A percentile compares a stretch with the other conserved stretches of the same genome.
These are phyloP conservation scores for Capsicum rhomboideum DNA, from an alignment of 257 asterid species.

Conservation along the genomic window DNA sequence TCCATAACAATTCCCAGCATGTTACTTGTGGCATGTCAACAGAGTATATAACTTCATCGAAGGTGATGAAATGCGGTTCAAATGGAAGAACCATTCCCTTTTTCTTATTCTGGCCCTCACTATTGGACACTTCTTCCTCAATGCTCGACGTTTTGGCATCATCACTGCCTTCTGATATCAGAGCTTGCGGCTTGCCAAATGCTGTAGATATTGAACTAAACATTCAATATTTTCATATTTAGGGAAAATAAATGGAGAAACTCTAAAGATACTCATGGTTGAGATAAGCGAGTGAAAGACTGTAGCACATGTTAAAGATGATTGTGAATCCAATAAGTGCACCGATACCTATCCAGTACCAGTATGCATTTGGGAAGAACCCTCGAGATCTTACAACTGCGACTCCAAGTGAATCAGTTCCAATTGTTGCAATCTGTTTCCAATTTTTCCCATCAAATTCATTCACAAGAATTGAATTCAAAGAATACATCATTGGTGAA, in stretches of 20 bases:
- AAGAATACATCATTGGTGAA: constrained; percentile 63
- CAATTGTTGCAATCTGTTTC: constrained; percentile 22
- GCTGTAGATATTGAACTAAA: constrained; percentile 26
- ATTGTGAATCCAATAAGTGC: constrained; percentile 29
- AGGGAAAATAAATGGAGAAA: not conserved
- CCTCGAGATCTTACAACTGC: constrained; percentile 28
- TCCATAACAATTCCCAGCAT: not conserved
- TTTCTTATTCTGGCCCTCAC: constrained; percentile 17
- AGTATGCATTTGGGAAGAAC: constrained; percentile 37
- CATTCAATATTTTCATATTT: not conserved
- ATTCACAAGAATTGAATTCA: constrained; percentile 51
- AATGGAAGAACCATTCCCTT: constrained; percentile 86
- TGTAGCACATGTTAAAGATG: constrained; percentile 28
- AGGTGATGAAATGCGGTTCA: constrained; percentile 76
- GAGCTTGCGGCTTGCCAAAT: constrained; percentile 43
- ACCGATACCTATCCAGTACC: constrained; percentile 60
- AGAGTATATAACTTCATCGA: constrained; percentile 56
- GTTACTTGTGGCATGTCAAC: constrained; percentile 84
- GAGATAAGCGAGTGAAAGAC: constrained; percentile 26
- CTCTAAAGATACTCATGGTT: constrained; percentile 28
- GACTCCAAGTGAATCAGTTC: constrained; percentile 30
- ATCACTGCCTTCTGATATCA: constrained; percentile 24
- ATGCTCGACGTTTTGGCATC: constrained; percentile 3
- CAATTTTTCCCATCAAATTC: constrained; percentile 57
- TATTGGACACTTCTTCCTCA: constrained; percentile 13